Evolutionary conservation across 139 green algal species (phyloP), one percentile per base, ranked within the genome.

Genomic region (Coelastrella sp.): DNA sequence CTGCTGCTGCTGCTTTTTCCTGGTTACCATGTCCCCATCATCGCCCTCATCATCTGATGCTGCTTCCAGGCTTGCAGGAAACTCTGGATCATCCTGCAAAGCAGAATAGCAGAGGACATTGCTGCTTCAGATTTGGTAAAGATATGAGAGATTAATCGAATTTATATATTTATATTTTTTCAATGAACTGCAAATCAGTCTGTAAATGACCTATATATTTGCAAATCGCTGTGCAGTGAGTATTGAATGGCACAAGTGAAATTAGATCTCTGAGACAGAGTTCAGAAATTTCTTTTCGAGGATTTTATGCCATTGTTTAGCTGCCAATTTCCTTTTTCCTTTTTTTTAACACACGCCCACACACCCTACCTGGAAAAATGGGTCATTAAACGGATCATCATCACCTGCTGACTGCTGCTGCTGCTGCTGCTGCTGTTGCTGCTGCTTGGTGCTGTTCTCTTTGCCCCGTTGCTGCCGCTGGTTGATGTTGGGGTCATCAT

Each of bases 361-460:
- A 49, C 78, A 49, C 58, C 81, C 60, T 73, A 87, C 90, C 80
- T 94, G 79, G 85, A 98, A 98, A 93, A 98, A 98, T 17, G 97
- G 95, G 79, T 98, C 97, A 14, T 95, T 91, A 88, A 98, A 98
- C 9, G 95, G 93, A 82, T 97, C 93, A 5, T 94, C 93, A 70
- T 75, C 68, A 25, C 27, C 84, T n/a, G 20, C 66, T 15, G n/a
- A 27, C 17, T 35, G 65, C 82, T 87, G 82, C 82, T 87, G 82
- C 82, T 78, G 61, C 25, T 76, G 61, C 82, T 87, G 63, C 73
- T 57, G 73, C 73, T 80, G 73, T n/a, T 80, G 73, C 10, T 80
- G 8, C 12, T 58, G n/a, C 17, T 78, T 35, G 70, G 17, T 9
- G 4, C 20, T 78, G 19, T 78, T 12, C 70, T 78, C 8, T 9